Evolutionary conservation across 2,329 filamentous ascomycete genomes (phyloP).

Genomic region (Lecanicillium sp.): DNA sequence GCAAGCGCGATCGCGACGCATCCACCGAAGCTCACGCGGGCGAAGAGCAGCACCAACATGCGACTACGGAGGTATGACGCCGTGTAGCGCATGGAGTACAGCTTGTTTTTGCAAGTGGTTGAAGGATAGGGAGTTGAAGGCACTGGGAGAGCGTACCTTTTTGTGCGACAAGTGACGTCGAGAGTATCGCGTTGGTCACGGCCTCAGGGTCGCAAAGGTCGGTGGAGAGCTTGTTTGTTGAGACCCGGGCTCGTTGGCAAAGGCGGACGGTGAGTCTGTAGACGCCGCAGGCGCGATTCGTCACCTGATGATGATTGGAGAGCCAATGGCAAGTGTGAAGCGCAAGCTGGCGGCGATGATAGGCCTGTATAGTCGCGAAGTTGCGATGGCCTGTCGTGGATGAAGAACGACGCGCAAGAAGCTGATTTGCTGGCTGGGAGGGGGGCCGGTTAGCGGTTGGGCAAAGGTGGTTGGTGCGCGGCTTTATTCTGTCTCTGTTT

Average conservation of each 20-base stretch:
- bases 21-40: no score
- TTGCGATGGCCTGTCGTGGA: conserved; percentile 16
- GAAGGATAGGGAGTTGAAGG: no score
- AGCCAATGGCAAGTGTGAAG: conserved; percentile 38
- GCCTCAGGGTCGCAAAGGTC: not conserved
- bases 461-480: conserved; percentile 10
- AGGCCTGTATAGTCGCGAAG: conserved; percentile 37
- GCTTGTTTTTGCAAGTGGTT: no score
- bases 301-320: conserved; percentile 42
- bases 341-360: conserved; percentile 38
- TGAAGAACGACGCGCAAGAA: conserved; percentile 9
- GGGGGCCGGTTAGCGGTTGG: conserved; percentile 10
- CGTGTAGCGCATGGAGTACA: no score
- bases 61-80: no score
- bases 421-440: conserved; percentile 9
- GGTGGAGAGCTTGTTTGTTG: conserved; percentile 6
- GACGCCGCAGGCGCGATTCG: conserved; percentile 26
- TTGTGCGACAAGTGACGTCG: conserved; percentile 6
- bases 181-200: conserved; percentile 6
- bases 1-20: not conserved
- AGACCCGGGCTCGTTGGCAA: conserved; percentile 1
- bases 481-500: no score
- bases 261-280: conserved; percentile 16
- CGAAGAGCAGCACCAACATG: no score
- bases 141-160: no score